A percentile compares a stretch with the other conserved stretches of the same genome.
phyloP scores from a whole-genome alignment of 73 alveolate genomes.

The Tetrahymena thermophila region DNA sequence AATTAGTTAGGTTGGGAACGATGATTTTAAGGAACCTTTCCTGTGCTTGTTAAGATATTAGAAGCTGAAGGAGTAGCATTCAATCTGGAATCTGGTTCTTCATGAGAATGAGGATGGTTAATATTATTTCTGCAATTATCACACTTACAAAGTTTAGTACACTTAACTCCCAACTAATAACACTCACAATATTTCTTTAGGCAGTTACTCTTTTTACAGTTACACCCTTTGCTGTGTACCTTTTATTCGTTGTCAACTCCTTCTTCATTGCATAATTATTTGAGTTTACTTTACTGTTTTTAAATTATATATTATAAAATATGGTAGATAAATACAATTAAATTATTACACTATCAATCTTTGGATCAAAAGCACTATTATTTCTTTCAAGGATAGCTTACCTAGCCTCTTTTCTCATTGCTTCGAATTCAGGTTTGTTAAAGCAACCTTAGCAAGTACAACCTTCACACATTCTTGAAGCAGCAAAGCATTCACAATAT shows the following conservation, averaged over 20 bases:
- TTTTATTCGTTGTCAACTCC: slow-evolving; percentile 18
- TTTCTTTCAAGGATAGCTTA: slow-evolving; percentile 83
- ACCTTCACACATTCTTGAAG: slow-evolving; percentile 68
- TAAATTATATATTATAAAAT: neutral
- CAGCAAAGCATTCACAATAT: slow-evolving; percentile 96
- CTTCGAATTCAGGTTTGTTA: slow-evolving; percentile 77
- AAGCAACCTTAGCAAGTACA: slow-evolving; percentile 92
- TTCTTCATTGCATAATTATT: slow-evolving; percentile 24
- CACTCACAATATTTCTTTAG: slow-evolving; percentile 95
- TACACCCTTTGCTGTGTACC: slow-evolving; percentile 72
- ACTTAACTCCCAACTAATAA: slow-evolving; percentile 76
- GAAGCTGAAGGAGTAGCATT: neutral
- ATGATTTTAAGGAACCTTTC: neutral
- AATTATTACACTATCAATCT: slow-evolving; percentile 11
- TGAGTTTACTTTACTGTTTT: neutral
- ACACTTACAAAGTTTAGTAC: slow-evolving; percentile 89
- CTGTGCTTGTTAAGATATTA: neutral
- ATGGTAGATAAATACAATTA: neutral
- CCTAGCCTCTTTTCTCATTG: slow-evolving; percentile 67
- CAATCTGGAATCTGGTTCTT: neutral
- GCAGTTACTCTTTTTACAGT: slow-evolving; percentile 92
- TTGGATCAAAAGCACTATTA: slow-evolving; percentile 90
- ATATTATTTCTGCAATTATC: slow-evolving; percentile 77
- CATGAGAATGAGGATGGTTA: slow-evolving; percentile 3
- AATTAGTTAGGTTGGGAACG: neutral